phyloP scores from a whole-genome alignment of 2,329 filamentous ascomycete species.

The Fusarium sarcochroum region DNA sequence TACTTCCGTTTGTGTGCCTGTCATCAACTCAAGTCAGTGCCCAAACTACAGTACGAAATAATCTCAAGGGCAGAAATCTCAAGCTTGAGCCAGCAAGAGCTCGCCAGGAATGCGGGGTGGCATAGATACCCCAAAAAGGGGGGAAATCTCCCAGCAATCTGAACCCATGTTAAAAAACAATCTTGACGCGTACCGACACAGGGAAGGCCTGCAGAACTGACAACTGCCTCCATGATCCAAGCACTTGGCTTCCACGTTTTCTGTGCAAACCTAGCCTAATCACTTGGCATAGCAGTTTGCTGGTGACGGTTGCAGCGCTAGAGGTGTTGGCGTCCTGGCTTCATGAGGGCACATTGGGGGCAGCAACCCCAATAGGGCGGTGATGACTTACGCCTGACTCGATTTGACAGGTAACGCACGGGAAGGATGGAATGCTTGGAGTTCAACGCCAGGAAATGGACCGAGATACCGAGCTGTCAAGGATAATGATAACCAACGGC shows the following conservation, averaged over 20 bases:
- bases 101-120: conserved; percentile 3
- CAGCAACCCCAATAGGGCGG: conserved; percentile 18
- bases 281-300: conserved; percentile 4
- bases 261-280: not conserved
- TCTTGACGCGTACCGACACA: not conserved
- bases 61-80: not conserved
- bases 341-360: conserved; percentile 12
- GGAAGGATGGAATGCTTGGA: conserved; percentile 8
- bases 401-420: not conserved
- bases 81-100: not conserved
- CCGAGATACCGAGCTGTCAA: conserved; percentile 23
- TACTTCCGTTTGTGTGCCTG: too few species aligned
- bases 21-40: not conserved
- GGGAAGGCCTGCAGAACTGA: not conserved
- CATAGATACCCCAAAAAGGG: not conserved
- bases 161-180: not conserved
- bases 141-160: not conserved
- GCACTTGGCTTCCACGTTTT: not conserved
- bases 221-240: not conserved
- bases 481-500: not conserved
- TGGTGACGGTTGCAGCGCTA: not conserved
- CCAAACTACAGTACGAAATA: not conserved
- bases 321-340: not conserved
- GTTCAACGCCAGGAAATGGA: conserved; percentile 4
- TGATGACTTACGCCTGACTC: not conserved